Conservation (phyloP, 2,329 filamentous ascomycete genomes). For the Hymenotorrendiella dingleyae region DNA sequence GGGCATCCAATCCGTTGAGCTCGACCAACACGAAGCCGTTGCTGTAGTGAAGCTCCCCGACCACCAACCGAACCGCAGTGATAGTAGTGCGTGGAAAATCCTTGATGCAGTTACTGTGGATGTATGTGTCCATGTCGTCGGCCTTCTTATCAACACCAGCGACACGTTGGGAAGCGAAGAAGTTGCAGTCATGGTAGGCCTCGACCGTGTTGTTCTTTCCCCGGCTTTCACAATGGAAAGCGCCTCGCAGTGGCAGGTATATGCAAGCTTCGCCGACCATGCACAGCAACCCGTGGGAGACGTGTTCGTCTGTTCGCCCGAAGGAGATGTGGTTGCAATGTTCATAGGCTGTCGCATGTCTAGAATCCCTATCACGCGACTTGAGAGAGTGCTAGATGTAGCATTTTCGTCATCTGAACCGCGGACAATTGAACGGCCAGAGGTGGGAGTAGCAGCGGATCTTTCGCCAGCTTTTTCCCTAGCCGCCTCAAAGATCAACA, state of each 20-base stretch:
- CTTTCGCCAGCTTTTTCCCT: no score
- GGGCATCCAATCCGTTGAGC: not conserved
- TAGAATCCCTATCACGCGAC: no score
- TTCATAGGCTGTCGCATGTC: no score
- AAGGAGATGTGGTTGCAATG: not conserved
- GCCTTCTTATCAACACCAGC: not conserved
- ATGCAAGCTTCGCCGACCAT: not conserved
- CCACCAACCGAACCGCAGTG: not conserved
- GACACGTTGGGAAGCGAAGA: not conserved
- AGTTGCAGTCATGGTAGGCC: not conserved
- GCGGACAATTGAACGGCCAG: no score
- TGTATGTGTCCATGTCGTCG: not conserved
- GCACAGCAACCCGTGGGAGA: not conserved
- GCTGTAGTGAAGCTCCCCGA: not conserved
- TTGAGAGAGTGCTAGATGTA: no score
- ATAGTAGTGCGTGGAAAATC: not conserved
- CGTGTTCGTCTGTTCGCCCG: not conserved
- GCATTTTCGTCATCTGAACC: not conserved
- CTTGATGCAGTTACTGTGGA: not conserved
- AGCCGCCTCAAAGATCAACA: no score
- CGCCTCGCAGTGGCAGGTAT: not conserved
- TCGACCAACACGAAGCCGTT: not conserved
- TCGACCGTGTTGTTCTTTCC: constrained; percentile 1
- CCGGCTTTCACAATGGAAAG: not conserved
- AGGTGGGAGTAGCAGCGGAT: no score